Evolutionary conservation across 306 rosid genomes (phyloP).

Genomic region (Trichosanthes truncata): DNA sequence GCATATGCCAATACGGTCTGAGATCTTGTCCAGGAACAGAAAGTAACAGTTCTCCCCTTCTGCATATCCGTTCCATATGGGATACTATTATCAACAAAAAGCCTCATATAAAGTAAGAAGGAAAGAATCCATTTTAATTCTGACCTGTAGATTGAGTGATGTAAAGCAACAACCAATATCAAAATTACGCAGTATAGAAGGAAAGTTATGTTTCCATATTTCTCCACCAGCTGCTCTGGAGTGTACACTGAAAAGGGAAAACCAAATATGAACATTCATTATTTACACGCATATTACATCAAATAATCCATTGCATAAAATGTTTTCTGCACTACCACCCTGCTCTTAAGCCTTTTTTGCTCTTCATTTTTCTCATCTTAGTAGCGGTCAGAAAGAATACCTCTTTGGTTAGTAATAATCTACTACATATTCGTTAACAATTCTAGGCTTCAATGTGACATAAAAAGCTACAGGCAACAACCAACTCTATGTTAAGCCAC

Average conservation of each 20-base stretch:
- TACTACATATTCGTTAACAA: background rate
- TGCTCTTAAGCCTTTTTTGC: background rate
- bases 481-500: background rate
- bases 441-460: background rate
- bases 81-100: conserved; percentile 9
- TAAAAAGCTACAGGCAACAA: background rate
- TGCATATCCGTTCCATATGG: conserved; percentile 26
- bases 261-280: conserved; percentile 18
- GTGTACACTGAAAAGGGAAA: conserved; percentile 68
- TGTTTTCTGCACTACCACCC: background rate
- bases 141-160: conserved; percentile 81
- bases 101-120: background rate
- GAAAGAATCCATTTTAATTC: conserved; percentile 6
- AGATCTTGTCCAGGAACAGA: conserved; percentile 71
- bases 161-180: conserved; percentile 61
- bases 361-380: background rate
- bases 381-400: background rate
- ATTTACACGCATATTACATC: background rate
- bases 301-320: background rate
- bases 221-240: conserved; percentile 88
- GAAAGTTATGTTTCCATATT: conserved; percentile 73
- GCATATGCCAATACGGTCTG: conserved; percentile 74
- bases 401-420: background rate
- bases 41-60: conserved; percentile 76
- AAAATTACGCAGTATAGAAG: conserved; percentile 77